These are phyloP conservation scores for Fraxinus ornus DNA, from an alignment of 305 asterid genomes.

Conservation along the genomic window DNA sequence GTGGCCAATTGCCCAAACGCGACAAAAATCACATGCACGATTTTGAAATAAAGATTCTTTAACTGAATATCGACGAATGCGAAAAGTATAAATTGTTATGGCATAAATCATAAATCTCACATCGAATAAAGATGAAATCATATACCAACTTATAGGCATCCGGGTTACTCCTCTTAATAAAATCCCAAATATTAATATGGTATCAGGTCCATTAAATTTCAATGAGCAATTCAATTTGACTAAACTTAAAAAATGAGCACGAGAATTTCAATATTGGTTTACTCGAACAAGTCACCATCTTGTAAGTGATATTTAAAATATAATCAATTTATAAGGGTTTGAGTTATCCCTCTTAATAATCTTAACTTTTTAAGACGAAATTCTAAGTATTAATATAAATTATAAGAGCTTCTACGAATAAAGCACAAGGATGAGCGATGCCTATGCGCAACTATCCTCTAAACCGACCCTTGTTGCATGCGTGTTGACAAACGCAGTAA, in stretches of 20 bases:
- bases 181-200: not conserved
- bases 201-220: too few relatives aligned
- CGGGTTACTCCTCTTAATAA: not conserved
- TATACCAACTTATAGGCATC: not conserved
- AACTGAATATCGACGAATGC: not conserved
- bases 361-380: too few relatives aligned
- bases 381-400: too few relatives aligned
- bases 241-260: not conserved
- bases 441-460: conserved; percentile 44
- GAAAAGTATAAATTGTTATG: not conserved
- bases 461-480: conserved; percentile 37
- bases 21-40: not conserved
- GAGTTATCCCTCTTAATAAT: not conserved
- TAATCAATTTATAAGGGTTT: not conserved
- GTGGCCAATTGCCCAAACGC: not conserved
- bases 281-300: not conserved
- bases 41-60: not conserved
- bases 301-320: not conserved
- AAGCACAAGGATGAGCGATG: conserved; percentile 24
- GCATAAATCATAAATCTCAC: not conserved
- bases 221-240: not conserved
- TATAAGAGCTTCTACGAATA: conserved; percentile 16
- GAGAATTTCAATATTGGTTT: too few relatives aligned
- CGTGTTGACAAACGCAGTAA: conserved; percentile 33
- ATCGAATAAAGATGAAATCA: not conserved